Evolutionary conservation across 306 rosid species (phyloP).

Genomic region (Pterocarpus macrocarpus): DNA sequence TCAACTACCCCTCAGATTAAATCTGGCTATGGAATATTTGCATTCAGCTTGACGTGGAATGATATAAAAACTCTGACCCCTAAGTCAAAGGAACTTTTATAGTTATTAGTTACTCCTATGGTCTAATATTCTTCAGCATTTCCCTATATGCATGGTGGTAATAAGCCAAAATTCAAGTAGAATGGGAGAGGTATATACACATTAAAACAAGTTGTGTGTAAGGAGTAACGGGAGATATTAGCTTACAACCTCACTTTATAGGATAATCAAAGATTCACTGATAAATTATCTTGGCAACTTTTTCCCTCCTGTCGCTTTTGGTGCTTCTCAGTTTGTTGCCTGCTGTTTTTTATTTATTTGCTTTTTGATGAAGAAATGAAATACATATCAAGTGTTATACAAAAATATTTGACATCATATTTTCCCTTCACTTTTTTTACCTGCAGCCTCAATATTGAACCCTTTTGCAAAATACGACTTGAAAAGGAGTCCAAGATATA

Average conservation of each 20-base stretch:
- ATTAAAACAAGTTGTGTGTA: not conserved
- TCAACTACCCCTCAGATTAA: constrained; percentile 59
- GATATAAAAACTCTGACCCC: constrained; percentile 69
- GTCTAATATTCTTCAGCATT: constrained; percentile 21
- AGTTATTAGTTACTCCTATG: constrained; percentile 34
- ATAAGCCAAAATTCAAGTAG: constrained; percentile 15
- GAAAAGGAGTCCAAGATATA: constrained; percentile 69
- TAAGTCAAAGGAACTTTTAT: constrained; percentile 59
- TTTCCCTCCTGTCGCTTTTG: no score
- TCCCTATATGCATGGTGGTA: constrained; percentile 36
- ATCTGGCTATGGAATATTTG: constrained; percentile 68
- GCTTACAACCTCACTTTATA: not conserved
- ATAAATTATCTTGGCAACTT: constrained; percentile 23
- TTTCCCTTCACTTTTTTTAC: constrained; percentile 36
- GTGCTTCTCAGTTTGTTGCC: constrained; percentile 27
- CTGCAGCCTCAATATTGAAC: constrained; percentile 74
- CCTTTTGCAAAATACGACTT: constrained; percentile 50
- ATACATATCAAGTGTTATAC: constrained; percentile 10
- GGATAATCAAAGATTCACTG: constrained; percentile 20
- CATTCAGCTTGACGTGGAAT: constrained; percentile 76
- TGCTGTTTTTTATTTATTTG: constrained; percentile 17
- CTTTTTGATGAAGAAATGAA: constrained; percentile 11
- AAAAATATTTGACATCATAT: constrained; percentile 39
- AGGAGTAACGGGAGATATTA: not conserved
- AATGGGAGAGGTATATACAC: not conserved